A percentile compares a stretch with the other conserved stretches of the same genome.
Conservation (phyloP, 148 eudicot species). For the Vaccinium darrowii region DNA sequence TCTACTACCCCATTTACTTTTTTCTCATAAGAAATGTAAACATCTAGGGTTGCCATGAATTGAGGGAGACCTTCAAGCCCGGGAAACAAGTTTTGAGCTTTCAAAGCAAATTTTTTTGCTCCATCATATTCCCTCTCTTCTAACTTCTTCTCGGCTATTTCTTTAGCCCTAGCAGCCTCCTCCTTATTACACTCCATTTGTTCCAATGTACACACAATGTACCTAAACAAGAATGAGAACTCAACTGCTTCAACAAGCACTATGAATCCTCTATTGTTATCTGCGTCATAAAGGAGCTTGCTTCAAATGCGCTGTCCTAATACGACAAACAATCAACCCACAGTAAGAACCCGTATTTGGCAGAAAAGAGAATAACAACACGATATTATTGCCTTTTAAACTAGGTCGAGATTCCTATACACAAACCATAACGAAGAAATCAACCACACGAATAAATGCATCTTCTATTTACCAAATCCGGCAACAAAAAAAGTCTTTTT, state of each 20-base stretch:
- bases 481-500: too few relatives aligned
- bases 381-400: neutral
- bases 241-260: neutral
- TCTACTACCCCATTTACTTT: conserved; percentile 54
- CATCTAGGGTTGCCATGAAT: conserved; percentile 42
- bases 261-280: neutral
- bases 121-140: conserved; percentile 30
- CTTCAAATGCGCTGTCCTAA: neutral
- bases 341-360: neutral
- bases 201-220: neutral
- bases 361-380: neutral
- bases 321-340: neutral
- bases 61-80: conserved; percentile 57
- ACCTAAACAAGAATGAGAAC: neutral
- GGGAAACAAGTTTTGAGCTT: conserved; percentile 52
- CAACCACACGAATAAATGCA: neutral
- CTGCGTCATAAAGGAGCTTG: neutral
- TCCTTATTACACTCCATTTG: conserved; percentile 48
- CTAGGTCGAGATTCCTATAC: neutral
- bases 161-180: conserved; percentile 44
- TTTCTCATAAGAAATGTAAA: conserved; percentile 52
- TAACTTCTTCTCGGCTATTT: conserved; percentile 35
- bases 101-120: conserved; percentile 43
- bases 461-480: neutral
- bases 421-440: neutral